A percentile compares a stretch with the other conserved stretches of the same genome.
These are phyloP conservation scores for Plasmodium vivax DNA, from an alignment of 169 alveolate species.

Conservation along the genomic window DNA sequence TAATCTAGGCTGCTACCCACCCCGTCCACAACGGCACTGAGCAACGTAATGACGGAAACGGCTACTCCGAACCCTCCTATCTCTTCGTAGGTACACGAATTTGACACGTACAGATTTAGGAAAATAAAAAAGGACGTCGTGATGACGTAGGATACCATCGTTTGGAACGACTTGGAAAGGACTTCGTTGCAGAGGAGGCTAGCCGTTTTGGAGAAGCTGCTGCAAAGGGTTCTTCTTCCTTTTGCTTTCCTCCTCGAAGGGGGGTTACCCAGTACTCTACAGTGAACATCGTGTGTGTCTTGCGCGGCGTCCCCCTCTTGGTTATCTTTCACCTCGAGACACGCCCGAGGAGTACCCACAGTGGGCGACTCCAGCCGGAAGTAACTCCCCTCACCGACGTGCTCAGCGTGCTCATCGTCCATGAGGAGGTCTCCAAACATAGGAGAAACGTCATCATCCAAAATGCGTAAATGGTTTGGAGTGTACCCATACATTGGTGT, in stretches of 20 bases:
- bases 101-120: constrained; percentile 13
- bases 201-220: not conserved
- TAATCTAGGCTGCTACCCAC: constrained; percentile 26
- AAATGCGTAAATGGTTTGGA: not conserved
- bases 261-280: not conserved
- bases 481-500: not conserved
- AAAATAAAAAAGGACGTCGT: constrained; percentile 41
- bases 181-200: constrained; percentile 2
- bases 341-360: not conserved
- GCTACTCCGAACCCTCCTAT: constrained; percentile 57
- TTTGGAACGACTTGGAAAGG: constrained; percentile 17
- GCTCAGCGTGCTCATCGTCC: not conserved
- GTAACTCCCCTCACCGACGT: not conserved
- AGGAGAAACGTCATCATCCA: not conserved
- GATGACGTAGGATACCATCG: constrained; percentile 43
- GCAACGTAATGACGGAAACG: not conserved
- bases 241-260: not conserved
- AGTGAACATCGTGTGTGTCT: not conserved
- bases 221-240: not conserved
- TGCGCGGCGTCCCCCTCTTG: not conserved
- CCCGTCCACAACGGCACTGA: constrained; percentile 19
- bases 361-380: not conserved
- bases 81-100: constrained; percentile 22
- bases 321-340: too few relatives aligned
- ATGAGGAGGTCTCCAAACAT: not conserved